Base-by-base conservation (phyloP, 768 basidiomycete species). In the Trametes meyenii region DNA sequence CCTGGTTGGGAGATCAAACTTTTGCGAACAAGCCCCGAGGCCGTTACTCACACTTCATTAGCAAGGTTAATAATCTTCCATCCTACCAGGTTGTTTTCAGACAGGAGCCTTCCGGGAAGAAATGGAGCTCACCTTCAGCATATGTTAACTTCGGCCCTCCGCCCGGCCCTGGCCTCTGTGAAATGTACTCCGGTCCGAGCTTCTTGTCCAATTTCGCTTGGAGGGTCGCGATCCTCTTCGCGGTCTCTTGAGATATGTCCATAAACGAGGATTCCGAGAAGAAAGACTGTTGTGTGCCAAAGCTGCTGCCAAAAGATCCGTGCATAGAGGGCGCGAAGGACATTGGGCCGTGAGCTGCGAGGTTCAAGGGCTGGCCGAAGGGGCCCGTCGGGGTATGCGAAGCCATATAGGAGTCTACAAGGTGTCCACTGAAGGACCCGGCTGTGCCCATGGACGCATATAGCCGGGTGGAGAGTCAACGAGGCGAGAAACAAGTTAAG, bases 1-100 rank as follows among this genome's bases (percentile, higher is more conserved):
- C 5, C 67, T 67, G 39, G 10, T 33, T 33, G 11, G 21, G 29
- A 17, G 14, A 21, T 44, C 14, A 24, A 19, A 44, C 17, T 44
- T 46, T 12, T 23, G 21, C 45, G 6, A 14, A 14, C 21, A 14
- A 52, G 10, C 19, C 8, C n/a, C 1, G 17, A 12, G 4, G 8
- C 36, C 5, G 3, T 16, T 38, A 36, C 67, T 58, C 24, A 67
- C 44, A 98, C 91, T 65, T 99, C 96, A 72, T 99, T 99, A 2
- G 96, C 97, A 23, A 99, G 82, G 70, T 96, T 96, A 74, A 99
- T 97, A 39, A 95, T 88, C 76, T 94, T 96, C 96, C 96, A 98
- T 0, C 96, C 67, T 67, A 13, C 2, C 23, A 1, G 4, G 6
- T 13, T 5, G 8, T 5, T 13, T 19, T 16, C 4, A 23, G 51